Evolutionary conservation across 768 basidiomycete species (phyloP).

Genomic region (Amylocystis lapponica): DNA sequence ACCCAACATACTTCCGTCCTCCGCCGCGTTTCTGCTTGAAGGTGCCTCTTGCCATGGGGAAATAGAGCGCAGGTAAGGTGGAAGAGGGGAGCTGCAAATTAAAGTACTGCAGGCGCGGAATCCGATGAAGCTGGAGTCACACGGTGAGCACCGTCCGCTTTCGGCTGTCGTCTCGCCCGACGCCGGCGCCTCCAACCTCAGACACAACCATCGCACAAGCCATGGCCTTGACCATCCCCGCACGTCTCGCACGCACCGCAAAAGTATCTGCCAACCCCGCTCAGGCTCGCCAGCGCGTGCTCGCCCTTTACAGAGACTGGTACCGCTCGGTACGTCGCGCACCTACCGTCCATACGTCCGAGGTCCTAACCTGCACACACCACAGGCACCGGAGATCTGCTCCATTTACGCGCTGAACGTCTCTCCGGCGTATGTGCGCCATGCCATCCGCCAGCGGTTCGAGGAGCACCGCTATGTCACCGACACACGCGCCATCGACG

Average conservation of each 20-base stretch:
- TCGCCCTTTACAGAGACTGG: conserved; percentile 90
- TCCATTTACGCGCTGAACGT: conserved; percentile 76
- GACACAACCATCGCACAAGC: too few relatives aligned
- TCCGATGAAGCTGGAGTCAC: too few relatives aligned
- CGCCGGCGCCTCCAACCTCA: too few relatives aligned
- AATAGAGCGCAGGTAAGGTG: too few relatives aligned
- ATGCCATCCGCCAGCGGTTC: conserved; percentile 79
- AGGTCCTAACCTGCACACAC: not conserved
- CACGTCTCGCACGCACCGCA: conserved; percentile 74
- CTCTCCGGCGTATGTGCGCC: conserved; percentile 71
- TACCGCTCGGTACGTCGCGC: conserved; percentile 73
- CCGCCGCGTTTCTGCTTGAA: conserved; percentile 87
- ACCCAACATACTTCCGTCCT: conserved; percentile 48
- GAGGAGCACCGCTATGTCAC: conserved; percentile 81
- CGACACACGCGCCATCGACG: conserved; percentile 78
- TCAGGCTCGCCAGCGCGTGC: conserved; percentile 63
- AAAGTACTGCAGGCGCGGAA: too few relatives aligned
- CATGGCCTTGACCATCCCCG: conserved; percentile 61
- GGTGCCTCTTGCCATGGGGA: conserved; percentile 47
- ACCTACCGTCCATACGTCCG: conserved; percentile 6
- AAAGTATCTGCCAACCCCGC: conserved; percentile 46
- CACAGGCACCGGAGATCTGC: conserved; percentile 87
- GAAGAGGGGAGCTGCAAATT: too few relatives aligned
- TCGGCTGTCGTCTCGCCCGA: too few relatives aligned
- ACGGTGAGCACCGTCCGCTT: too few relatives aligned